Base-by-base conservation (phyloP, 805 yeast genomes). In the Ascoidea tarda region DNA sequence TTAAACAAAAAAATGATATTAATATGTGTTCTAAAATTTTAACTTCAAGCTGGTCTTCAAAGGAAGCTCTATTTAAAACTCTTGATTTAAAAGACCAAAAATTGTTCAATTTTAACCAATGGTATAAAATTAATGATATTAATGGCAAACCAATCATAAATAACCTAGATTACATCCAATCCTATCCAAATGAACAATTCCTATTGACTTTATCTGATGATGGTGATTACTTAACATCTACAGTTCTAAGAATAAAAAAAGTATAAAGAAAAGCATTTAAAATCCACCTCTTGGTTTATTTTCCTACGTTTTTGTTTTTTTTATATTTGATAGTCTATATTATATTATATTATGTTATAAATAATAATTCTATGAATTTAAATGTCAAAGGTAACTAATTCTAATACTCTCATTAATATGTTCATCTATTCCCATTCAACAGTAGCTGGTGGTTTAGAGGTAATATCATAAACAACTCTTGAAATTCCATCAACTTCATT, bases 401-500 rank as follows among this genome's bases (percentile, higher is more conserved):
- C 38, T 12, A 32, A 38, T 49, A 32, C 8, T 21, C 42, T 38
- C 16, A 42, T n/a, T 51, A 21, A 47, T 32, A 32, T 14, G 14
- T 32, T 10, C 5, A 53, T 54, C 63, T 83, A 91, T 74, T 93
- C 99, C 99, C 98, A 93, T 71, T 93, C 99, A 61, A 93, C 99
- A 56, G 99, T 93, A 56, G 99, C 99, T 57, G 99, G 99, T 54
- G 99, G 99, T 75, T 93, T 93, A 56, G 97, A 89, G 56, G 99
- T 93, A 69, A 93, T 90, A 70, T 93, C 99, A 71, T 93, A 93
- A 53, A 96, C 93, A 57, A 93, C 99, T 73, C 99, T 85, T 53
- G 99, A 97, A 64, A 93, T 99, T 67, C 99, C 99, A 60, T 85
- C 87, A 57, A 93, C 99, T 75, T 93, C 99, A 70, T 93, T 93